Evolutionary conservation across 352 stramenopile genomes (phyloP).

Genomic region (Aphanomyces invadans): DNA sequence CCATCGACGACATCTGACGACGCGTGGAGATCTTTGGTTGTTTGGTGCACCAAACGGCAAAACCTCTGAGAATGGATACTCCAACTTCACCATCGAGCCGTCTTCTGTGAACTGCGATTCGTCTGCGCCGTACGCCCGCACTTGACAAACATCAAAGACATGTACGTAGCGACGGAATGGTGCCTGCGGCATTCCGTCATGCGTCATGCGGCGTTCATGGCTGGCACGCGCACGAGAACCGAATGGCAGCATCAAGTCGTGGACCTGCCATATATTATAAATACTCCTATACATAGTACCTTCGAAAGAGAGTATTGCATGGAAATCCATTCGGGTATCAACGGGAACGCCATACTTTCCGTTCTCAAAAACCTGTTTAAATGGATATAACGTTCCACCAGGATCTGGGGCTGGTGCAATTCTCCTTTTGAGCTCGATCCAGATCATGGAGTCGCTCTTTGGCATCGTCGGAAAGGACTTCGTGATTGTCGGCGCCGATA

Average conservation of each 20-base stretch:
- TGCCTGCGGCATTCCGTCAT: too few species aligned
- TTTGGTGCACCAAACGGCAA: too few species aligned
- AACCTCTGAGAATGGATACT: slow-evolving; percentile 4
- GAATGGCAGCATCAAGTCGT: too few species aligned
- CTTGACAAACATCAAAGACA: too few species aligned
- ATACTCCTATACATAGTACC: too few species aligned
- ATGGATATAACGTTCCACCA: neutral
- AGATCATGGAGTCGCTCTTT: slow-evolving; percentile 78
- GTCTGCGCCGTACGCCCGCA: too few species aligned
- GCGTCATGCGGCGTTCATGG: too few species aligned
- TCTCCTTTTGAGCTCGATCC: slow-evolving; percentile 8
- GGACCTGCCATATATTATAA: too few species aligned
- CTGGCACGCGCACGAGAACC: too few species aligned
- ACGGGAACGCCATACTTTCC: neutral
- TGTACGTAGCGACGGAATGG: too few species aligned
- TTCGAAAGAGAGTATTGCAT: too few species aligned
- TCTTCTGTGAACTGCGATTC: too few species aligned
- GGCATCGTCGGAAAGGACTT: slow-evolving; percentile 88
- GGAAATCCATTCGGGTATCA: neutral
- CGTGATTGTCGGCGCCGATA: slow-evolving; percentile 85
- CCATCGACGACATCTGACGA: neutral
- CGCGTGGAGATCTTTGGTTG: slow-evolving; percentile 6
- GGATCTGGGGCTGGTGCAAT: slow-evolving; percentile 19
- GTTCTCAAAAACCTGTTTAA: neutral
- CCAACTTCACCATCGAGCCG: neutral